Evolutionary conservation across 2,329 filamentous ascomycete genomes (phyloP).

Genomic region (Beauveria asiatica): DNA sequence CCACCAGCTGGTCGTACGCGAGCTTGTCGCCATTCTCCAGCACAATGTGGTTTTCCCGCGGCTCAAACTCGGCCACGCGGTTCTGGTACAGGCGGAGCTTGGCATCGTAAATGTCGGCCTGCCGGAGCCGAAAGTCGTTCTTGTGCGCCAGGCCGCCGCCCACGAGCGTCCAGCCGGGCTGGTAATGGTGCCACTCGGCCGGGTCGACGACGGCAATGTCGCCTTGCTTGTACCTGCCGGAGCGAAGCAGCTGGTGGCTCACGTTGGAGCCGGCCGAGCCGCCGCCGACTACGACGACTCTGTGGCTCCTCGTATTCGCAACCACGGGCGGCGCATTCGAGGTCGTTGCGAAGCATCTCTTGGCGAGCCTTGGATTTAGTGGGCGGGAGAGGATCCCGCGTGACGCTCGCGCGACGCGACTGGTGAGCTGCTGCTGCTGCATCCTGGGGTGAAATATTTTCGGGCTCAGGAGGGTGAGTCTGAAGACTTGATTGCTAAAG

Average conservation of each 20-base stretch:
- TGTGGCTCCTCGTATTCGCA: conserved; percentile 34
- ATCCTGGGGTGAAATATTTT: neutral
- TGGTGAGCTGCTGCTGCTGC: neutral
- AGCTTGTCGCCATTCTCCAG: conserved; percentile 47
- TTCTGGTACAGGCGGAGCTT: conserved; percentile 52
- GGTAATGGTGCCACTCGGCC: conserved; percentile 55
- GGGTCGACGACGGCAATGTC: conserved; percentile 61
- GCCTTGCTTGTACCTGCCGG: conserved; percentile 44
- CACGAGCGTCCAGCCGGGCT: conserved; percentile 62
- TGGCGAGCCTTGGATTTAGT: neutral
- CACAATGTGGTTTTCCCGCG: conserved; percentile 47
- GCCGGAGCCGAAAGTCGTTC: conserved; percentile 44
- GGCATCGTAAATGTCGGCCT: conserved; percentile 44
- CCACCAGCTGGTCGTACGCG: conserved; percentile 55
- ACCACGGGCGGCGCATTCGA: neutral
- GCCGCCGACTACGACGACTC: conserved; percentile 57
- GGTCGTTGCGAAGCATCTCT: neutral
- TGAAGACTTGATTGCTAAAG: no score
- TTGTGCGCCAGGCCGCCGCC: conserved; percentile 57
- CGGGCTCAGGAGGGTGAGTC: no score
- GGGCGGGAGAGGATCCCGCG: neutral
- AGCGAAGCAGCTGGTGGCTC: conserved; percentile 57
- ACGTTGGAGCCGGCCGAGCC: conserved; percentile 57
- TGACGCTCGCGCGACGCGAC: neutral
- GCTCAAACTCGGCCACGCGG: conserved; percentile 41